These are phyloP conservation scores for Sanghuangporus weigelae DNA, from an alignment of 1,284 basidiomycete genomes.

Conservation along the genomic window DNA sequence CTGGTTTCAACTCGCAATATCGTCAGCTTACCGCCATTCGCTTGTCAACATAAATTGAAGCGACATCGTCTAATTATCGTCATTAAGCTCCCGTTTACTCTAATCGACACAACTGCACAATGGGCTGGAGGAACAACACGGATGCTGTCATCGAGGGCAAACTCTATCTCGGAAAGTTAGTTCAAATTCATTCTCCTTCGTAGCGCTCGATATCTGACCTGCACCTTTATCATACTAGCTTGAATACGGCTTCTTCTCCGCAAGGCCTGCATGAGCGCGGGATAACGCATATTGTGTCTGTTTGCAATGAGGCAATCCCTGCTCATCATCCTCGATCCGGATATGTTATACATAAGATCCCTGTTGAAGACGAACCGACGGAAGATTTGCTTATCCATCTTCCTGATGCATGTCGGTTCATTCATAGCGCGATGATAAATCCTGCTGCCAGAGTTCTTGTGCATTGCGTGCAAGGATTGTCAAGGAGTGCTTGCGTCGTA, in stretches of 20 bases:
- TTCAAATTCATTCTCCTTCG: background rate
- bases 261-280: conserved; percentile 13
- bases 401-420: conserved; percentile 17
- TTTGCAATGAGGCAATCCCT: conserved; percentile 15
- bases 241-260: conserved; percentile 16
- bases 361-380: conserved; percentile 12
- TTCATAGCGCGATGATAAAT: conserved; percentile 15
- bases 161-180: conserved; percentile 19
- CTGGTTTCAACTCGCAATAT: background rate
- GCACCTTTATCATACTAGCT: conserved; percentile 2
- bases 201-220: background rate
- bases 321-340: conserved; percentile 17
- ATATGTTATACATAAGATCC: conserved; percentile 17
- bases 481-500: conserved; percentile 17
- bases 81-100: background rate
- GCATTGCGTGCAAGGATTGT: conserved; percentile 17
- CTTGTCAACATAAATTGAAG: conserved; percentile 1
- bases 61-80: background rate
- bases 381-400: conserved; percentile 16
- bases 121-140: conserved; percentile 18
- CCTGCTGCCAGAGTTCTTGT: conserved; percentile 12
- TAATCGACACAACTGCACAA: background rate
- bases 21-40: background rate
- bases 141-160: conserved; percentile 18
- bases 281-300: conserved; percentile 18